phyloP scores from a whole-genome alignment of 768 basidiomycete genomes.

The Pisolithus sp. region DNA sequence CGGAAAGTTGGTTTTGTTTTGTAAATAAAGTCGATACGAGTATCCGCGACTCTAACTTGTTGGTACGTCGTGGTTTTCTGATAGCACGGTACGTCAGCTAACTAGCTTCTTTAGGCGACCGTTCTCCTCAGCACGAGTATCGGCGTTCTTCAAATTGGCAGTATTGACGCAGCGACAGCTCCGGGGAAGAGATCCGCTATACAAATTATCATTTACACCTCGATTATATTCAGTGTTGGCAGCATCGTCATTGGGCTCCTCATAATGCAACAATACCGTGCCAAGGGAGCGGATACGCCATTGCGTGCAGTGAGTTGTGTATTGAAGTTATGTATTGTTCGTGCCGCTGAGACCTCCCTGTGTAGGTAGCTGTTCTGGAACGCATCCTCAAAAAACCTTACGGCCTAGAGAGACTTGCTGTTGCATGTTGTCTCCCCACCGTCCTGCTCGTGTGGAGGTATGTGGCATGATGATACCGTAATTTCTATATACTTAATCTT shows the following conservation, averaged over 20 bases:
- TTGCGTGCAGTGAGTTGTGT: constrained; percentile 18
- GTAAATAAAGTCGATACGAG: constrained; percentile 26
- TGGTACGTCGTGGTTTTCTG: constrained; percentile 11
- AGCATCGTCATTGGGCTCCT: constrained; percentile 25
- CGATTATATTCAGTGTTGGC: constrained; percentile 23
- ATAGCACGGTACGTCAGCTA: neutral
- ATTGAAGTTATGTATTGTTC: neutral
- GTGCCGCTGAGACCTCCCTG: neutral
- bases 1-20: constrained; percentile 22
- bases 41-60: constrained; percentile 26
- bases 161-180: neutral
- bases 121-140: constrained; percentile 22
- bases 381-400: constrained; percentile 19
- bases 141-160: constrained; percentile 19
- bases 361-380: constrained; percentile 19
- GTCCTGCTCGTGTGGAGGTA: constrained; percentile 37
- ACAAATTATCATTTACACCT: constrained; percentile 24
- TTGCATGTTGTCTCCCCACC: constrained; percentile 36
- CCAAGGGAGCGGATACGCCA: constrained; percentile 26
- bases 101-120: constrained; percentile 17
- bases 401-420: constrained; percentile 32
- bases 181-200: constrained; percentile 8
- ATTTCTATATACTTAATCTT: neutral
- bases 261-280: constrained; percentile 29
- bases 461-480: neutral